Evolutionary conservation across 73 alveolate genomes (phyloP), one percentile per base, ranked within the genome.

Genomic region (Stentor coeruleus): DNA sequence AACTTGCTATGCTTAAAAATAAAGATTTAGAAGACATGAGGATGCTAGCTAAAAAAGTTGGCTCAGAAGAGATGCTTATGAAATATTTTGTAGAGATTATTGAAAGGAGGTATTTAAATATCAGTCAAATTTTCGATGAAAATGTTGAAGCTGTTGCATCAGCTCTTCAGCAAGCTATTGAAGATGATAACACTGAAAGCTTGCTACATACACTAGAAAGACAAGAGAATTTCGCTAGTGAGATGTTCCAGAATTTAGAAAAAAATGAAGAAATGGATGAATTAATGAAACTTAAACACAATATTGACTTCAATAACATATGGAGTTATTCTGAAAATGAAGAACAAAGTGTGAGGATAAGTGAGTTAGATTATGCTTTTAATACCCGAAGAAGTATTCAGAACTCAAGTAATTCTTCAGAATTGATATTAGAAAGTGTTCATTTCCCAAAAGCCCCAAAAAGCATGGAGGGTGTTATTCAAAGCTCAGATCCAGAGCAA

Each of bases 1-100:
- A 66, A 20, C 37, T 66, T 20, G 2, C 33, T 20, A 20, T 28
- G 14, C 79, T 66, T 1, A 66, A 66, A 31, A 66, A 66, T 20
- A 66, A 66, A 66, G 79, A 66, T 31, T 31, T 66, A 28, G 40
- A 66, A 66, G 79, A 66, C 39, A 66, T 66, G 36, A 37, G 33
- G 33, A 66, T 28, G 2, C 26, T 66, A 1, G 79, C 79, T 11
- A 31, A 66, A 31, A 20, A 66, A 15, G 26, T 66, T 33, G 79
- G 79, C 26, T 20, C 79, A 1, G 79, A 66, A 31, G n/a, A 20
- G 0, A 15, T 20, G 0, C 40, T 31, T 66, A 20, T 66, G 36
- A 20, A 20, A 26, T 20, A 28, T 31, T 66, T 66, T 40, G 40
- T 28, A 33, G 39, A 66, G 37, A 26, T 66, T 20, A 66, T 66